Evolutionary conservation across 345 rosid species (phyloP).

Genomic region (Geranium rotundifolium): DNA sequence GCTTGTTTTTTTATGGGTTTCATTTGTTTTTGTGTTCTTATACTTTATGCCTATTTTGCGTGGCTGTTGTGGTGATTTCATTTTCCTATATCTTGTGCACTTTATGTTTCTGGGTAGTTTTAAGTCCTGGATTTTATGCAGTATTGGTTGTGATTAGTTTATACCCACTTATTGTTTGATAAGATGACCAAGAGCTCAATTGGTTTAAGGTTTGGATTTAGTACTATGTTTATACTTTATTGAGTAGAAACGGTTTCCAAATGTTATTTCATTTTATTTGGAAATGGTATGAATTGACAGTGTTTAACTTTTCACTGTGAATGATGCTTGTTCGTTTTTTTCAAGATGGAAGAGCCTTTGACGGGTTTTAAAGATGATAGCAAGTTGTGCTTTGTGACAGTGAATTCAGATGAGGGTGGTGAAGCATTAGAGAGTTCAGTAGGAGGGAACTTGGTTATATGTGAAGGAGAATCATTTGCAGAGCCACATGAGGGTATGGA

Average conservation of each 20-base stretch:
- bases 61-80: not conserved
- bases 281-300: not conserved
- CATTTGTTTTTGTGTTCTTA: not conserved
- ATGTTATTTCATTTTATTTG: not conserved
- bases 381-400: not conserved
- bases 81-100: not conserved
- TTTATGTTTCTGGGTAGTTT: not conserved
- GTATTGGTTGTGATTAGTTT: not conserved
- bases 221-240: not conserved
- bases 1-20: not conserved
- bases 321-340: not conserved
- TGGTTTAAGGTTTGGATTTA: no score
- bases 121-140: not conserved
- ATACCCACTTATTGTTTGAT: not conserved
- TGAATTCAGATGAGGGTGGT: not conserved
- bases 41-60: not conserved
- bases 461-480: conserved; percentile 21
- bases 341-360: not conserved
- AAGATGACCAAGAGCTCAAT: not conserved
- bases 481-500: conserved; percentile 82
- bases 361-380: not conserved
- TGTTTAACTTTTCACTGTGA: not conserved
- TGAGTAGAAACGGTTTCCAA: not conserved
- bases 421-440: conserved; percentile 11
- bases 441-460: conserved; percentile 17